Evolutionary conservation across 768 basidiomycete species (phyloP), one percentile per base, ranked within the genome.

Genomic region (Sarcomyxa edulis): DNA sequence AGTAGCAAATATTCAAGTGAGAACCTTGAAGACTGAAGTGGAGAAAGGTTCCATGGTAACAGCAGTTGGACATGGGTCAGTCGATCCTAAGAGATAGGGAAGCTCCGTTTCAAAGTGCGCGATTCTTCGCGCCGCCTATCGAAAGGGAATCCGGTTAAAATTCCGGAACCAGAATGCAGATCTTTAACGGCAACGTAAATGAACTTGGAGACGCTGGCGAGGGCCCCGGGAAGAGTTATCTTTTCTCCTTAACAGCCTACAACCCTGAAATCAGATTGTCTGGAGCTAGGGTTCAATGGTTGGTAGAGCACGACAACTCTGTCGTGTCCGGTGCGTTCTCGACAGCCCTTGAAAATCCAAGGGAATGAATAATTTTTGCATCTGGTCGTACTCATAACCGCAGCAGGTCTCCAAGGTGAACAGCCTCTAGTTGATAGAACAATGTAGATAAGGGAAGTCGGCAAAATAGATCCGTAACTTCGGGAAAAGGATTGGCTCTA

Each of bases 1-100:
- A 82, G 81, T 83, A 83, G 80, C 81, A 82, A 82, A 82, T 83
- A 82, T 78, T 81, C 81, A 78, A 81, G 75, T 78, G 79, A 79
- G 80, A 81, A 71, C 81, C 77, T 81, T 79, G 80, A 80, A 77
- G 81, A 81, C 81, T 81, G 81, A 82, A 82, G 81, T 82, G 81
- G 81, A 79, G 80, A 84, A 82, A 79, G 80, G 81, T 81, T 81
- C 78, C 78, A 76, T 81, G 81, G 74, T 80, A 81, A 82, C 79
- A 81, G 78, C 77, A 80, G 78, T 82, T 82, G 81, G 74, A 81
- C 79, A 81, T 76, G 80, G 79, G 80, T 82, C 70, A 84, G 80
- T 81, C 78, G 78, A 80, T 82, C 80, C 76, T 79, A 79, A 80
- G 76, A 75, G 71, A 43, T 43, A 43, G 42, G 42, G 42, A 43